phyloP scores from a whole-genome alignment of 306 rosid species.

The Canavalia ensiformis region DNA sequence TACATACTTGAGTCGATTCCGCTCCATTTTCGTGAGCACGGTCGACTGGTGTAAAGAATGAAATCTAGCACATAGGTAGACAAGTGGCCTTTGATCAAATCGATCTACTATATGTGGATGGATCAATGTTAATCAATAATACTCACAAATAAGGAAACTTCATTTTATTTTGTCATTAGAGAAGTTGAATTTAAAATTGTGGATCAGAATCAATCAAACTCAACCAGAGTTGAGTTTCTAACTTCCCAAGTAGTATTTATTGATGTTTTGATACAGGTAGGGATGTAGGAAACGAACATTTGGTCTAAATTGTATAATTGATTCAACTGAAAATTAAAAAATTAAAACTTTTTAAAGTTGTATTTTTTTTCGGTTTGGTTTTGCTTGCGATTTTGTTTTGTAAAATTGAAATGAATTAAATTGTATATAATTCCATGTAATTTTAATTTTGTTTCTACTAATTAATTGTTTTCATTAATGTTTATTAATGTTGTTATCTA shows the following conservation, averaged over 20 bases:
- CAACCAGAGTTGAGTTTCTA: background rate
- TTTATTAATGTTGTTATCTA: too few species aligned
- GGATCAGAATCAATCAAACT: background rate
- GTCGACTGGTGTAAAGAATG: slow-evolving; percentile 31
- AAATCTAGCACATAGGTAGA: slow-evolving; percentile 20
- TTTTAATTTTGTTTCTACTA: too few species aligned
- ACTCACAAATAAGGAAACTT: background rate
- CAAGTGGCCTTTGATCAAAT: background rate
- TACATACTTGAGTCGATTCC: slow-evolving; percentile 3
- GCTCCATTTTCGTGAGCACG: background rate
- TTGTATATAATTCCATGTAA: too few species aligned
- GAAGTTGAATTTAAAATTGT: background rate
- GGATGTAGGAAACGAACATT: too few species aligned
- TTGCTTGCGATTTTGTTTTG: too few species aligned
- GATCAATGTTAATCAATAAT: background rate
- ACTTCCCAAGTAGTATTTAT: too few species aligned
- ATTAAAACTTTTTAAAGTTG: too few species aligned
- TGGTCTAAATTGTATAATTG: too few species aligned
- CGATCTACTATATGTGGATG: background rate
- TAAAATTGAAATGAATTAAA: too few species aligned
- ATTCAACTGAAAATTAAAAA: too few species aligned
- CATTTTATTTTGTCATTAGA: background rate
- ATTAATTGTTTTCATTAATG: too few species aligned
- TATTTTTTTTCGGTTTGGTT: too few species aligned
- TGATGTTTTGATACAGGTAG: background rate